Percentiles rank a stretch among this genome's conserved stretches.
Conservation (phyloP, 805 yeast species). For the Pichia paraexigua region DNA sequence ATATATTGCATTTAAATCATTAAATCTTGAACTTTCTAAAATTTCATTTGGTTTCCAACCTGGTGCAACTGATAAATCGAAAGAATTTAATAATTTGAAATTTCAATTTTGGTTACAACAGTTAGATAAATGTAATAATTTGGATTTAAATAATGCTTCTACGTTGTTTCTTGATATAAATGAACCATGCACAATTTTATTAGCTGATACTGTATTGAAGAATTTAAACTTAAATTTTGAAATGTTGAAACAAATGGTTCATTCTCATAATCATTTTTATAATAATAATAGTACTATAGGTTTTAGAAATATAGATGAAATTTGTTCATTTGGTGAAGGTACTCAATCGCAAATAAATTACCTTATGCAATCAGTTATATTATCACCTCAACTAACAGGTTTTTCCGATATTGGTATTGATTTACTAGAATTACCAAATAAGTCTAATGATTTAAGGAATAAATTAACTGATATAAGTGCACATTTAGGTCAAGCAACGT, state of each 20-base stretch:
- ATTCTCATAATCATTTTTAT: conserved; percentile 48
- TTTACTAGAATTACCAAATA: conserved; percentile 40
- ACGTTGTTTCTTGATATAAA: conserved; percentile 25
- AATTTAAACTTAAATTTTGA: conserved; percentile 44
- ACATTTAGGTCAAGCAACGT: conserved; percentile 76
- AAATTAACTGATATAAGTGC: conserved; percentile 56
- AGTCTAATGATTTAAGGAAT: conserved; percentile 16
- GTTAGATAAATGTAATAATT: conserved; percentile 37
- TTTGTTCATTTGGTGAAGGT: conserved; percentile 77
- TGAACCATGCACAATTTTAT: conserved; percentile 59
- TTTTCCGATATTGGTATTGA: conserved; percentile 33
- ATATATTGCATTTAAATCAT: conserved; percentile 55
- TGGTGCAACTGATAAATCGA: conserved; percentile 27
- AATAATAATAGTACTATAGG: conserved; percentile 38
- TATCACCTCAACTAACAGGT: conserved; percentile 53
- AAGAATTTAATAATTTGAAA: conserved; percentile 41
- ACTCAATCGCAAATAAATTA: conserved; percentile 68
- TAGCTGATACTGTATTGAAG: conserved; percentile 44
- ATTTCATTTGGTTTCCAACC: conserved; percentile 23
- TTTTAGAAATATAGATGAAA: conserved; percentile 37
- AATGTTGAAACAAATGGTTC: conserved; percentile 51
- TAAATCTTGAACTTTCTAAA: conserved; percentile 49
- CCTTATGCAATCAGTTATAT: conserved; percentile 47
- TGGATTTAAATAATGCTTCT: conserved; percentile 17
- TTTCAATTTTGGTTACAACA: conserved; percentile 71